Evolutionary conservation across 805 yeast genomes (phyloP).

Genomic region (Lachancea nothofagi): DNA sequence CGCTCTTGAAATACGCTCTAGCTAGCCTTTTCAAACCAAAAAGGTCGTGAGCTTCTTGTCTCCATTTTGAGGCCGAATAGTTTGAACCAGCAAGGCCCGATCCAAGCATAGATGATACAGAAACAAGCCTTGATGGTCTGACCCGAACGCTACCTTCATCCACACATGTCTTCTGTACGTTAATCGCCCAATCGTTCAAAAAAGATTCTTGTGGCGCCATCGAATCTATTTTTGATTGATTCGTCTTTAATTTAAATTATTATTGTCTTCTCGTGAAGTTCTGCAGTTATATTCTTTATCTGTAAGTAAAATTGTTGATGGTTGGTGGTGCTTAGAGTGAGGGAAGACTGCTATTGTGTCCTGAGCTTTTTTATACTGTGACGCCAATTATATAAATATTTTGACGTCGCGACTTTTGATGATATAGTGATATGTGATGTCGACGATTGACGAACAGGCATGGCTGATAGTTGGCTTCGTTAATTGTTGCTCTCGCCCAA

Average conservation of each 20-base stretch:
- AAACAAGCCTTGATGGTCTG: constrained; percentile 5
- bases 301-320: neutral
- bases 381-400: neutral
- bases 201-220: constrained; percentile 6
- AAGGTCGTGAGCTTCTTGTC: constrained; percentile 15
- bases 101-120: constrained; percentile 17
- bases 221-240: neutral
- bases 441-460: too few species aligned
- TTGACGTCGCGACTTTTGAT: constrained; percentile 1
- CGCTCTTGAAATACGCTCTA: constrained; percentile 16
- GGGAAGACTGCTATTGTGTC: too few species aligned
- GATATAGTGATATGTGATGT: constrained; percentile 2
- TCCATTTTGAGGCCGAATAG: constrained; percentile 2
- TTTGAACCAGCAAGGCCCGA: constrained; percentile 2
- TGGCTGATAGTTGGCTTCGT: too few species aligned
- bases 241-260: neutral
- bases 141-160: constrained; percentile 1
- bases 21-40: constrained; percentile 30
- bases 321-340: neutral
- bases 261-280: neutral
- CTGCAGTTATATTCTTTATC: constrained; percentile 3
- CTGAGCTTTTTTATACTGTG: neutral
- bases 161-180: constrained; percentile 2
- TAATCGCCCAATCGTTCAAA: constrained; percentile 1
- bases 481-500: neutral